Evolutionary conservation across 352 stramenopile species (phyloP).

Genomic region (Phytophthora ramorum): DNA sequence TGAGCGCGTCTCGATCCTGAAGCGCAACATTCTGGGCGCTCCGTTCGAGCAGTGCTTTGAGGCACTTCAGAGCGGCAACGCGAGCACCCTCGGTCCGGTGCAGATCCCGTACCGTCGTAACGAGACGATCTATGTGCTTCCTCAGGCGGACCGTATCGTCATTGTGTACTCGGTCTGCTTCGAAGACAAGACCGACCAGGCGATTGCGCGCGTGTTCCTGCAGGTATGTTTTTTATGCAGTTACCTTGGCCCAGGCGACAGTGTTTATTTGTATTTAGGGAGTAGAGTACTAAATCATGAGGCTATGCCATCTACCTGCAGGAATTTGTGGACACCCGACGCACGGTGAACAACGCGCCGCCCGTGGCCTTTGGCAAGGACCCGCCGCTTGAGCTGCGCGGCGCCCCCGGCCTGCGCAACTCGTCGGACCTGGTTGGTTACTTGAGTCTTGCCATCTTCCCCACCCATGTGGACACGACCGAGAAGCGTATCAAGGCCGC

Average conservation of each 20-base stretch:
- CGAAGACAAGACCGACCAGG: constrained; percentile 93
- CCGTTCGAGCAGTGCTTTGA: constrained; percentile 88
- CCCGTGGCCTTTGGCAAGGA: constrained; percentile 92
- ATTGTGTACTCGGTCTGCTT: constrained; percentile 95
- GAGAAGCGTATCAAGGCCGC: constrained; percentile 91
- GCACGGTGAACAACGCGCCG: constrained; percentile 95
- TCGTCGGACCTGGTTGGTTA: constrained; percentile 89
- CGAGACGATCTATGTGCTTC: constrained; percentile 89
- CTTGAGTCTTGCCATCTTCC: constrained; percentile 90
- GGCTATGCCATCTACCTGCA: constrained; percentile 27
- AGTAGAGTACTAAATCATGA: not conserved
- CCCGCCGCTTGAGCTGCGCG: constrained; percentile 86
- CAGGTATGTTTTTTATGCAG: constrained; percentile 44
- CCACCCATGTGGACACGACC: constrained; percentile 87
- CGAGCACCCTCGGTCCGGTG: constrained; percentile 60
- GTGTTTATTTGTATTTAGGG: not conserved
- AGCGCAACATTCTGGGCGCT: constrained; percentile 82
- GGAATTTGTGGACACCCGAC: constrained; percentile 93
- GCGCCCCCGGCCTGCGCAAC: constrained; percentile 64
- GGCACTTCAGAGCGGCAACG: constrained; percentile 71
- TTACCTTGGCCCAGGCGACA: not conserved
- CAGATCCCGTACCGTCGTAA: constrained; percentile 90
- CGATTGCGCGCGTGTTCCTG: constrained; percentile 92
- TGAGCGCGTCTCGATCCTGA: constrained; percentile 75
- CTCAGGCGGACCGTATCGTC: constrained; percentile 89